These are phyloP conservation scores for Fusarium illudens DNA, from an alignment of 2,329 filamentous ascomycete genomes.

Conservation along the genomic window DNA sequence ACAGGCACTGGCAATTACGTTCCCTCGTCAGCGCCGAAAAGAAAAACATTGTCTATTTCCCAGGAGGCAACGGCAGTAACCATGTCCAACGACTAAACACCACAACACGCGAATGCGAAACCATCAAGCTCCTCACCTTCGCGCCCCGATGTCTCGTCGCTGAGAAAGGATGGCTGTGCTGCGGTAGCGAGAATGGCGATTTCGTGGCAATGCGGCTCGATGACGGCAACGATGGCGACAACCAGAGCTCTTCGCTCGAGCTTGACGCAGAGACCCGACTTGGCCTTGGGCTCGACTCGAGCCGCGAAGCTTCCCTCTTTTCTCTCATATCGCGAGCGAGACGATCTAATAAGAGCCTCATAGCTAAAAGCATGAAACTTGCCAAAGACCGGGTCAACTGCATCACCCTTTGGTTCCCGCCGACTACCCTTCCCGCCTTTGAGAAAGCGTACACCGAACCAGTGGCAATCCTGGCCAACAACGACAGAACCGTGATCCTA, in stretches of 20 bases:
- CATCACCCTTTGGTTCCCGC: slow-evolving; percentile 70
- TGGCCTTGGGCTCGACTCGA: slow-evolving; percentile 43
- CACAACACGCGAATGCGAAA: slow-evolving; percentile 74
- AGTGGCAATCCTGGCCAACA: slow-evolving; percentile 84
- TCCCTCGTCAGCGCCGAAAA: slow-evolving; percentile 87
- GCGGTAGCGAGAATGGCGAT: slow-evolving; percentile 87
- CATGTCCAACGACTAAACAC: slow-evolving; percentile 75
- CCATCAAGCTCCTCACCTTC: slow-evolving; percentile 75
- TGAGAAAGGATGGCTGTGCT: slow-evolving; percentile 86
- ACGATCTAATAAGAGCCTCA: slow-evolving; percentile 54
- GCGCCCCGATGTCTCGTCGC: slow-evolving; percentile 88
- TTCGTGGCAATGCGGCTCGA: slow-evolving; percentile 80
- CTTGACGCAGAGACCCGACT: slow-evolving; percentile 49
- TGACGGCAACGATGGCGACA: slow-evolving; percentile 46
- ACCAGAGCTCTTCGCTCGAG: slow-evolving; percentile 38
- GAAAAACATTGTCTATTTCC: slow-evolving; percentile 83
- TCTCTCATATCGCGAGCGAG: slow-evolving; percentile 51
- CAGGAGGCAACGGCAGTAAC: slow-evolving; percentile 73
- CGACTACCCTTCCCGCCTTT: slow-evolving; percentile 41
- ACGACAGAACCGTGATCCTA: slow-evolving; percentile 88
- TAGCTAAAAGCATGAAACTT: slow-evolving; percentile 62
- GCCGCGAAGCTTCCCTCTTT: slow-evolving; percentile 48
- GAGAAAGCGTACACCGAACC: slow-evolving; percentile 57
- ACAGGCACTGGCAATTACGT: slow-evolving; percentile 86
- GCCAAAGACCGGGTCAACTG: slow-evolving; percentile 72